Conservation (phyloP, 257 asterid genomes). For the Verbascum thapsus region DNA sequence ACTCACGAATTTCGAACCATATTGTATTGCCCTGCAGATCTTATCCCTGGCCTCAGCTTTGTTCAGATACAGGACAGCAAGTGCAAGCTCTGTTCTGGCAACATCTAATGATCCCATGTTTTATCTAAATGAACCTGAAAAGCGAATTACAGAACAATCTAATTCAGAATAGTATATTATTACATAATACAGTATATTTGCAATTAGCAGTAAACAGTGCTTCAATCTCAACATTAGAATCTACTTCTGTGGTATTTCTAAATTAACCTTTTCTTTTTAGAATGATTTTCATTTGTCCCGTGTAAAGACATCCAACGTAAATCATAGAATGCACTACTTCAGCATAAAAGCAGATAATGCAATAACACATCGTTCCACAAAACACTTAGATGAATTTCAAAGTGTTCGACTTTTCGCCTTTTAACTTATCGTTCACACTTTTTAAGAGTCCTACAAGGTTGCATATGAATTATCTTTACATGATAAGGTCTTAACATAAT, state of each 20-base stretch:
- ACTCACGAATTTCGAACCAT: slow-evolving; percentile 91
- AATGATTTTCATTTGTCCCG: neutral
- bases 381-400: neutral
- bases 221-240: neutral
- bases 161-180: slow-evolving; percentile 8
- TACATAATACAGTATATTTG: neutral
- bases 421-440: too few species aligned
- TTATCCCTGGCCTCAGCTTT: slow-evolving; percentile 97
- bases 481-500: slow-evolving; percentile 3
- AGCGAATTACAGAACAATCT: slow-evolving; percentile 27
- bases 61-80: slow-evolving; percentile 77
- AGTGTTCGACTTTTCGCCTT: neutral
- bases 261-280: neutral
- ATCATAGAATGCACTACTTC: neutral
- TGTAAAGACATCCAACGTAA: neutral
- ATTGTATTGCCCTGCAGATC: slow-evolving; percentile 97
- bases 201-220: neutral
- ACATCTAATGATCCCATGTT: slow-evolving; percentile 80
- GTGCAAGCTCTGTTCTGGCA: slow-evolving; percentile 87
- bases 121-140: slow-evolving; percentile 48
- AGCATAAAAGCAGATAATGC: neutral
- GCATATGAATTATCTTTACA: neutral
- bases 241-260: neutral
- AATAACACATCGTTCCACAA: neutral
- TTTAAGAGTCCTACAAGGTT: too few species aligned